phyloP scores from a whole-genome alignment of 2,329 filamentous ascomycete species.

The Epichloe coenophiala region DNA sequence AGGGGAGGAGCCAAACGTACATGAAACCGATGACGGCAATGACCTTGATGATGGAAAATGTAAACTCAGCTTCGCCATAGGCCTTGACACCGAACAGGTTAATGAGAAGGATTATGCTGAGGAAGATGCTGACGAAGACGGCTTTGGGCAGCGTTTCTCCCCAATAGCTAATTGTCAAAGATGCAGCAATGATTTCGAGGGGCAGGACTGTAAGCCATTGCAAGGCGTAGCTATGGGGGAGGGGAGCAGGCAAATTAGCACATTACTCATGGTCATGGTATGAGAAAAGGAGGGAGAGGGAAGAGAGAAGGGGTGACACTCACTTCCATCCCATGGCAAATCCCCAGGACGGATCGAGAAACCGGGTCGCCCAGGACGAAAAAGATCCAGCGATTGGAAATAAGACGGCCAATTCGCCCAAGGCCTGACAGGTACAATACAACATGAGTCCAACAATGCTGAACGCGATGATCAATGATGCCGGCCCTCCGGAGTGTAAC shows the following conservation, averaged over 20 bases:
- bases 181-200: slow-evolving; percentile 75
- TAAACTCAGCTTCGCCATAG: slow-evolving; percentile 81
- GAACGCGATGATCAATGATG: slow-evolving; percentile 66
- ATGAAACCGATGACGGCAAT: slow-evolving; percentile 80
- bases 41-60: slow-evolving; percentile 78
- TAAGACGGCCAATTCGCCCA: slow-evolving; percentile 81
- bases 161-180: slow-evolving; percentile 78
- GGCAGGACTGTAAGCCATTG: slow-evolving; percentile 80
- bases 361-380: slow-evolving; percentile 80
- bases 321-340: slow-evolving; percentile 94
- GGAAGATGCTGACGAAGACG: slow-evolving; percentile 74
- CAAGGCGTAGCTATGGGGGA: slow-evolving; percentile 52
- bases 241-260: background rate
- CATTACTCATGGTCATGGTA: background rate
- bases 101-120: slow-evolving; percentile 61
- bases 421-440: slow-evolving; percentile 80
- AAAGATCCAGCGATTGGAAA: slow-evolving; percentile 90
- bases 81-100: slow-evolving; percentile 82
- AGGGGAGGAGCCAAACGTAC: slow-evolving; percentile 29
- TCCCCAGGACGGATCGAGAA: slow-evolving; percentile 86
- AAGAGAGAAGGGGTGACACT: slow-evolving; percentile 16
- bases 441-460: slow-evolving; percentile 71
- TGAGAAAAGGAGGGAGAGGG: background rate
- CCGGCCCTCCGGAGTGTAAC: slow-evolving; percentile 60
- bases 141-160: slow-evolving; percentile 48